These are phyloP conservation scores for Hyaloscypha finlandica DNA, from an alignment of 495 filamentous ascomycete genomes.

Conservation along the genomic window DNA sequence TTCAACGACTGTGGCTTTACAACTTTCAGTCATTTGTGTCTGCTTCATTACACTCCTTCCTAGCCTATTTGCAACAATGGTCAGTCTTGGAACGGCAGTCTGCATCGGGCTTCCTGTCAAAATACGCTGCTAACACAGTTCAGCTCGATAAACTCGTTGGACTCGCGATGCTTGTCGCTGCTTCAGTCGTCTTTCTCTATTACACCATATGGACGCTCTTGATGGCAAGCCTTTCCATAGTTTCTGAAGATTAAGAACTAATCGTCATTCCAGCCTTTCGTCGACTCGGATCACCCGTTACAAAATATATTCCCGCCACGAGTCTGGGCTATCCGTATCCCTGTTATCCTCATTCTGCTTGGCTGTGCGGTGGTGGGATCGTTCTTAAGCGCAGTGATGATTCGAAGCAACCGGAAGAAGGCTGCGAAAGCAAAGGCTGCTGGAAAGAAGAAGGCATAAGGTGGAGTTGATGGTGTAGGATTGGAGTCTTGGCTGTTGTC, in stretches of 20 bases:
- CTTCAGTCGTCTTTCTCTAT: slow-evolving; percentile 95
- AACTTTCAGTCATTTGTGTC: slow-evolving; percentile 6
- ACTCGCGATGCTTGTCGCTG: slow-evolving; percentile 95
- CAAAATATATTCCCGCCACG: slow-evolving; percentile 95
- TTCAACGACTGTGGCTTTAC: neutral
- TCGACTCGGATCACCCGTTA: slow-evolving; percentile 89
- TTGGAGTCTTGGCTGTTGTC: neutral
- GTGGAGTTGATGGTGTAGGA: neutral
- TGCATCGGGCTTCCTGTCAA: slow-evolving; percentile 7
- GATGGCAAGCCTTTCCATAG: slow-evolving; percentile 63
- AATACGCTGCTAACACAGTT: slow-evolving; percentile 7
- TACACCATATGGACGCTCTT: slow-evolving; percentile 97
- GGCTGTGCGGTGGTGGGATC: slow-evolving; percentile 93
- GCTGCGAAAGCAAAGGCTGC: slow-evolving; percentile 84
- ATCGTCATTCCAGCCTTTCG: slow-evolving; percentile 72
- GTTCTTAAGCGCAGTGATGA: slow-evolving; percentile 97
- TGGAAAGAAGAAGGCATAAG: slow-evolving; percentile 66
- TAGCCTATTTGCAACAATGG: slow-evolving; percentile 30
- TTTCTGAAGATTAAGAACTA: slow-evolving; percentile 18
- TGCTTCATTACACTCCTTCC: slow-evolving; percentile 28
- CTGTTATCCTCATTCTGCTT: slow-evolving; percentile 91
- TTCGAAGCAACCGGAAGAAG: slow-evolving; percentile 97
- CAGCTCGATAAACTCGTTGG: slow-evolving; percentile 96
- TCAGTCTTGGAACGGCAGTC: neutral
- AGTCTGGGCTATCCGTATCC: slow-evolving; percentile 98